Evolutionary conservation across 306 rosid species (phyloP).

Genomic region (Rosa persica): DNA sequence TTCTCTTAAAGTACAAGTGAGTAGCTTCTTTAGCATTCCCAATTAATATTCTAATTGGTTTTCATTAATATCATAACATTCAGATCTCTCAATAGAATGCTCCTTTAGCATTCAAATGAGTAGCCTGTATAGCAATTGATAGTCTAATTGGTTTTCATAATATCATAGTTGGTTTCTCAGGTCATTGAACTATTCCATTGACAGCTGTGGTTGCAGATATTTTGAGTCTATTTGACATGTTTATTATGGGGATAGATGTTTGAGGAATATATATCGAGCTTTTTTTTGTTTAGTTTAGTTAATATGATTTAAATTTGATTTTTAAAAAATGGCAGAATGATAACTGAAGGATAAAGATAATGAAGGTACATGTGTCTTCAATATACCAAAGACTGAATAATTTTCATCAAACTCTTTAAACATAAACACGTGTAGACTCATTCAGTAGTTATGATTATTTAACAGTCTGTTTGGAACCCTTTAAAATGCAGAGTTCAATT

Average conservation of each 20-base stretch:
- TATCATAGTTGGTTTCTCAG: neutral
- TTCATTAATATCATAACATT: neutral
- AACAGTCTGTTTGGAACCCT: neutral
- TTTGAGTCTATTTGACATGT: neutral
- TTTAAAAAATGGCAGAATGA: neutral
- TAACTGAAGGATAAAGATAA: neutral
- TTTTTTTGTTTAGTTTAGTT: neutral
- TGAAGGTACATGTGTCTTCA: neutral
- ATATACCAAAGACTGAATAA: neutral
- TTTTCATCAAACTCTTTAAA: neutral
- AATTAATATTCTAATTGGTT: neutral
- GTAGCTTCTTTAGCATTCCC: conserved; percentile 27
- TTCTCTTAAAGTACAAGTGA: conserved; percentile 95
- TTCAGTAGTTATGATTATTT: neutral
- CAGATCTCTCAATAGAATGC: neutral
- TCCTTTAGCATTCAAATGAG: neutral
- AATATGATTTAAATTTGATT: neutral
- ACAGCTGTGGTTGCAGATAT: neutral
- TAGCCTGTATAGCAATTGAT: neutral
- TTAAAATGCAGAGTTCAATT: neutral
- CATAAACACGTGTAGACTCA: neutral
- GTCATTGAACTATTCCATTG: neutral
- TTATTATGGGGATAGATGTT: neutral
- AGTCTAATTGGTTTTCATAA: neutral
- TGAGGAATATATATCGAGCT: neutral